These are phyloP conservation scores for Solanum pinnatisectum DNA, from an alignment of 257 asterid genomes.

Conservation along the genomic window DNA sequence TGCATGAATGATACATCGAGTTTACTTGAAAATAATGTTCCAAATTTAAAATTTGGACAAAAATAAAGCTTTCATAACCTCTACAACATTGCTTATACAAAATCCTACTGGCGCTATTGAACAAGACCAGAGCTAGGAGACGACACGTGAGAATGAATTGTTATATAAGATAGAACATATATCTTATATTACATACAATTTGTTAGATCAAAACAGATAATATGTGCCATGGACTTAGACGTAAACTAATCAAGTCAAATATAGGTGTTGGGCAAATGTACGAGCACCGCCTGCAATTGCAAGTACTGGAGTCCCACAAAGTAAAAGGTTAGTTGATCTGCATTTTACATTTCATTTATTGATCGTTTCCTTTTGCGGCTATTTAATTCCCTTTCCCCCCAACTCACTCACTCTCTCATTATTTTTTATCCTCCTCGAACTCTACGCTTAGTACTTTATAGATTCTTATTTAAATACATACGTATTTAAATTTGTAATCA, in stretches of 20 bases:
- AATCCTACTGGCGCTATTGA: not conserved
- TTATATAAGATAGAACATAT: too few relatives aligned
- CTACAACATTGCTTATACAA: not conserved
- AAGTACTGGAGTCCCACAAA: not conserved
- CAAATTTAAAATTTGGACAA: not conserved
- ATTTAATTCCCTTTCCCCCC: not conserved
- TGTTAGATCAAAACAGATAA: not conserved
- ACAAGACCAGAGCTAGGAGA: too few relatives aligned
- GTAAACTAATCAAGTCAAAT: not conserved
- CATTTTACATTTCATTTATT: not conserved
- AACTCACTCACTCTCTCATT: not conserved
- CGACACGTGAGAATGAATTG: not conserved
- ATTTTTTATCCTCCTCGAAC: not conserved
- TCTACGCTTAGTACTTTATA: not conserved
- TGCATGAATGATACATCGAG: not conserved
- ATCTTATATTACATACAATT: not conserved
- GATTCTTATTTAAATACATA: not conserved
- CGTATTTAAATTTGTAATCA: not conserved
- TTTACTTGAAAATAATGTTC: not conserved
- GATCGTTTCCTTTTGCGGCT: not conserved
- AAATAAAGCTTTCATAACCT: not conserved
- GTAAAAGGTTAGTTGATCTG: not conserved
- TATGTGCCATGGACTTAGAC: not conserved
- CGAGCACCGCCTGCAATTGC: not conserved
- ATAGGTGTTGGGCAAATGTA: not conserved